A percentile compares a stretch with the other conserved stretches of the same genome.
Evolutionary conservation across 2,329 filamentous ascomycete genomes (phyloP).

Genomic region (Fusarium floridanum): DNA sequence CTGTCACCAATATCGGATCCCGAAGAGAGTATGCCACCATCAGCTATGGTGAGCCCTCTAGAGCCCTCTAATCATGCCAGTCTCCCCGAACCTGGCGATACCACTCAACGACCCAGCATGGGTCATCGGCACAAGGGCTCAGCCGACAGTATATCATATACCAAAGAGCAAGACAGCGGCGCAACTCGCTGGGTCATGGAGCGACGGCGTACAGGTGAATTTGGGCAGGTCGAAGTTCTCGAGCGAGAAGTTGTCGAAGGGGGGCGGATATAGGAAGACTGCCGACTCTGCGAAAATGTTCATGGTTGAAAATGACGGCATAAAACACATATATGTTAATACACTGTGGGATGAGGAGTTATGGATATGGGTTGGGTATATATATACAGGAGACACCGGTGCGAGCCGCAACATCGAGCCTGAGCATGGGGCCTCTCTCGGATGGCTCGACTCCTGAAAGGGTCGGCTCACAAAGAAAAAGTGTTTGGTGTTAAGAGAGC

Average conservation of each 20-base stretch:
- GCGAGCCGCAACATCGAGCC: slow-evolving; percentile 11
- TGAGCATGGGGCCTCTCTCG: slow-evolving; percentile 1
- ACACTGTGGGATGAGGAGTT: slow-evolving; percentile 33
- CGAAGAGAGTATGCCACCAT: slow-evolving; percentile 32
- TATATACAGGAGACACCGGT: slow-evolving; percentile 23
- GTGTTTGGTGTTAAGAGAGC: slow-evolving; percentile 26
- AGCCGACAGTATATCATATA: slow-evolving; percentile 78
- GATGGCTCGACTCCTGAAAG: not conserved
- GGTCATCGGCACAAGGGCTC: slow-evolving; percentile 69
- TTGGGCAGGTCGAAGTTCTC: slow-evolving; percentile 74
- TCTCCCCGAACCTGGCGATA: slow-evolving; percentile 21
- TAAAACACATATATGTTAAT: slow-evolving; percentile 17
- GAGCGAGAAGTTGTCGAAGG: slow-evolving; percentile 74
- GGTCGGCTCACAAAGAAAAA: slow-evolving; percentile 28
- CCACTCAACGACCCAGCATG: slow-evolving; percentile 35
- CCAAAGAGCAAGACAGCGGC: slow-evolving; percentile 71
- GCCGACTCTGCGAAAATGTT: slow-evolving; percentile 4
- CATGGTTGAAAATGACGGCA: slow-evolving; percentile 19
- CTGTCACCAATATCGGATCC: slow-evolving; percentile 41
- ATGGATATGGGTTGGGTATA: slow-evolving; percentile 32
- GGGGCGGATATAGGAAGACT: slow-evolving; percentile 57
- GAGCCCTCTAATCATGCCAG: slow-evolving; percentile 34
- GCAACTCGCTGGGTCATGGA: slow-evolving; percentile 78
- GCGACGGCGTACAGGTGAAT: slow-evolving; percentile 73
- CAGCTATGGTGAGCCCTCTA: slow-evolving; percentile 38